Evolutionary conservation across 1,284 basidiomycete genomes (phyloP).

Genomic region (Fomitiporia mediterranea): DNA sequence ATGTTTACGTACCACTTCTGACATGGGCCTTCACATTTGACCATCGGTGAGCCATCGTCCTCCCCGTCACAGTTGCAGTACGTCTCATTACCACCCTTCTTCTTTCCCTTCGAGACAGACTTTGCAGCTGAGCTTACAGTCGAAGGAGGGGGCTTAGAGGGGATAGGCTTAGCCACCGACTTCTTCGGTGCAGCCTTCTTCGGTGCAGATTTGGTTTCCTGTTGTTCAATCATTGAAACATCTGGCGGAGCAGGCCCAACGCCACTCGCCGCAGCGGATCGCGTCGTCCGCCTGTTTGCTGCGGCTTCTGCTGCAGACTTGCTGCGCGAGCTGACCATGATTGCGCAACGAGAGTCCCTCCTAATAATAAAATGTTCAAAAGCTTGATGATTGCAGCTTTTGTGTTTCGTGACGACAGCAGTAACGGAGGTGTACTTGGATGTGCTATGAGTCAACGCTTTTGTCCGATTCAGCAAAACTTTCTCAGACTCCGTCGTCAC

Average conservation of each 20-base stretch:
- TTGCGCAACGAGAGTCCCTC: neutral
- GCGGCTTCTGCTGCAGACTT: slow-evolving; percentile 17
- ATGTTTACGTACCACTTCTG: slow-evolving; percentile 60
- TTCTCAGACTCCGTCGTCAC: no score
- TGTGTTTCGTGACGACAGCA: no score
- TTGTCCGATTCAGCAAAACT: no score
- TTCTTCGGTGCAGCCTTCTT: slow-evolving; percentile 7
- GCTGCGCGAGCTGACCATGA: slow-evolving; percentile 19
- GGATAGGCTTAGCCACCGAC: neutral
- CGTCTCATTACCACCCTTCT: slow-evolving; percentile 23
- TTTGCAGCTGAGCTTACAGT: neutral
- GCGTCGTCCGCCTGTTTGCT: slow-evolving; percentile 12
- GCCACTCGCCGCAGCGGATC: slow-evolving; percentile 6
- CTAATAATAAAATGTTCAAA: neutral
- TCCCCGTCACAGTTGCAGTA: slow-evolving; percentile 58
- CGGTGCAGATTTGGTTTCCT: slow-evolving; percentile 2
- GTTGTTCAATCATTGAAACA: neutral
- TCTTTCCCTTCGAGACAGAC: neutral
- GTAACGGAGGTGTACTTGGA: neutral
- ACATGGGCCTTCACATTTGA: slow-evolving; percentile 61
- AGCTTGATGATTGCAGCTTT: neutral
- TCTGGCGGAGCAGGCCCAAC: neutral
- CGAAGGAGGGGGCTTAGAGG: neutral
- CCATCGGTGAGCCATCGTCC: slow-evolving; percentile 80
- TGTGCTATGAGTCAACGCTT: no score